These are phyloP conservation scores for Macrophomina phaseolina DNA, from an alignment of 2,329 filamentous ascomycete species.

Conservation along the genomic window DNA sequence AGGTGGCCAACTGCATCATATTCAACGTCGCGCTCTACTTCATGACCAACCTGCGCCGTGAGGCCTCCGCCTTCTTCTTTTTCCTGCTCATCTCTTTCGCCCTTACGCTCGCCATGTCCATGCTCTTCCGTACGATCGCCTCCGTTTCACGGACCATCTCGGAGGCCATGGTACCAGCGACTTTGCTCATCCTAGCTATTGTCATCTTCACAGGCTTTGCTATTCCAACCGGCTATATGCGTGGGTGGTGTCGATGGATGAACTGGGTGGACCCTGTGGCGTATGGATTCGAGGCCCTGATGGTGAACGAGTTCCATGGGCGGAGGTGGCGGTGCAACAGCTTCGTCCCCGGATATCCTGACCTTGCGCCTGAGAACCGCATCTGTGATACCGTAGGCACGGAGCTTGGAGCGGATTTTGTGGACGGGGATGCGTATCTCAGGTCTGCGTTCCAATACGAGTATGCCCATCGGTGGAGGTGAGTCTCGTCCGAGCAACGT, in stretches of 20 bases:
- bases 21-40: slow-evolving; percentile 89
- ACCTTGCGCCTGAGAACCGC: slow-evolving; percentile 37
- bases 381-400: slow-evolving; percentile 52
- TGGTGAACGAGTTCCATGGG: slow-evolving; percentile 77
- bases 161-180: slow-evolving; percentile 62
- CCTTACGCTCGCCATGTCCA: slow-evolving; percentile 79
- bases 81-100: slow-evolving; percentile 78
- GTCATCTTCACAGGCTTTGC: slow-evolving; percentile 73
- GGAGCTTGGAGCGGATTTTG: slow-evolving; percentile 43
- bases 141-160: slow-evolving; percentile 71
- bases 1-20: slow-evolving; percentile 72
- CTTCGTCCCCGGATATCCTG: slow-evolving; percentile 53
- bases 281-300: slow-evolving; percentile 80
- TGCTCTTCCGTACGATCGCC: slow-evolving; percentile 84
- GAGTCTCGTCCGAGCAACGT: not conserved
- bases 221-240: slow-evolving; percentile 67
- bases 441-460: slow-evolving; percentile 41
- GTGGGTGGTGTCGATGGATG: slow-evolving; percentile 82
- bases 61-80: slow-evolving; percentile 81
- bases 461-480: slow-evolving; percentile 51
- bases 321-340: slow-evolving; percentile 62
- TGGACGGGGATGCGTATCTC: slow-evolving; percentile 49
- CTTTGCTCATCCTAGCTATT: slow-evolving; percentile 67
- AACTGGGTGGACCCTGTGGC: slow-evolving; percentile 80
- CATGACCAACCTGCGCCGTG: slow-evolving; percentile 79